These are phyloP conservation scores for Gymnopus androsaceus DNA, from an alignment of 1,284 basidiomycete genomes.

Conservation along the genomic window DNA sequence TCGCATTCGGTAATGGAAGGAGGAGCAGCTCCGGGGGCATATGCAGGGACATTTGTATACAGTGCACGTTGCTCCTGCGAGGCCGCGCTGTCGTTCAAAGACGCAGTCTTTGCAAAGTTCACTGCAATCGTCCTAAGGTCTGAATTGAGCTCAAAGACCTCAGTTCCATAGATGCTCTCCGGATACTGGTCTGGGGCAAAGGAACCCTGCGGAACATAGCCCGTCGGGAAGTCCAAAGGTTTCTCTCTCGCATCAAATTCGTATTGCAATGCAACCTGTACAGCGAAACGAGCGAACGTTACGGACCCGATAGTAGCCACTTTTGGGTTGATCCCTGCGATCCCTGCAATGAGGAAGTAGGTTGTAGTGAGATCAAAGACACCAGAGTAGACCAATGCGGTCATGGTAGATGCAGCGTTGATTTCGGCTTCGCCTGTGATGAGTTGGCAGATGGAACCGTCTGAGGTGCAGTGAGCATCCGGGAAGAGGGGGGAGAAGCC, in stretches of 20 bases:
- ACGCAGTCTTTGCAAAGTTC: slow-evolving; percentile 33
- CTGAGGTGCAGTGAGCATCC: slow-evolving; percentile 40
- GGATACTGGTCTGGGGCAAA: slow-evolving; percentile 34
- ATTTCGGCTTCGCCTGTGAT: slow-evolving; percentile 44
- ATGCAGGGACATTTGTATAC: slow-evolving; percentile 32
- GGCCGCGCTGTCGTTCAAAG: slow-evolving; percentile 37
- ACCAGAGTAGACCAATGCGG: slow-evolving; percentile 36
- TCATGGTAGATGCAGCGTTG: slow-evolving; percentile 46
- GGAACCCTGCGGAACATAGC: slow-evolving; percentile 42
- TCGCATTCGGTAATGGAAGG: slow-evolving; percentile 40
- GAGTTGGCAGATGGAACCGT: slow-evolving; percentile 41
- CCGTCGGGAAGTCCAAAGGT: slow-evolving; percentile 43
- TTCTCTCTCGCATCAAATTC: slow-evolving; percentile 50
- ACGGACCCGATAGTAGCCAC: slow-evolving; percentile 43
- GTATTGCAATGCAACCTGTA: slow-evolving; percentile 47
- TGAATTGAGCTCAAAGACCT: slow-evolving; percentile 53
- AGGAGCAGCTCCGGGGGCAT: slow-evolving; percentile 29
- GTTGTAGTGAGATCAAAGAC: slow-evolving; percentile 45
- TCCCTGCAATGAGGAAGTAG: slow-evolving; percentile 51
- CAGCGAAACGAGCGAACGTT: slow-evolving; percentile 45
- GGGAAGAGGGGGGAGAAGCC: slow-evolving; percentile 48
- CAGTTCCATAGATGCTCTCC: slow-evolving; percentile 45
- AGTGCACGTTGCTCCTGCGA: slow-evolving; percentile 36
- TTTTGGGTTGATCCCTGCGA: slow-evolving; percentile 47
- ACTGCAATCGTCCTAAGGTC: slow-evolving; percentile 41